phyloP scores from a whole-genome alignment of 768 basidiomycete species.

The Amanita molliuscula region DNA sequence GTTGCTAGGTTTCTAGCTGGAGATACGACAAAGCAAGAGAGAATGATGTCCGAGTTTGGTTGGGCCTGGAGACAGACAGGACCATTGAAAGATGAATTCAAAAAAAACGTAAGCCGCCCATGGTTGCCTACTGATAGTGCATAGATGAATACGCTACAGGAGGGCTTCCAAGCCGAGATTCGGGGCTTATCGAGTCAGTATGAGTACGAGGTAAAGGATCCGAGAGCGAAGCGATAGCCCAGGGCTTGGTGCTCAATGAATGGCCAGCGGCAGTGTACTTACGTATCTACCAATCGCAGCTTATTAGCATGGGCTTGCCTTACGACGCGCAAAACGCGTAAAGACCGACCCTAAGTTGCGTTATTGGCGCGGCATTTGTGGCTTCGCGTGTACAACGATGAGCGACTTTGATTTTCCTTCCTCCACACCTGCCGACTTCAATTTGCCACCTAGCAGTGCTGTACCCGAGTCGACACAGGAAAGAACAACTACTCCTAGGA shows the following conservation, averaged over 20 bases:
- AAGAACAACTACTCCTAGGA: conserved; percentile 18
- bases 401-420: conserved; percentile 6
- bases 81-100: conserved; percentile 29
- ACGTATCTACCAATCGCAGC: not conserved
- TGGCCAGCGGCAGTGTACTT: not conserved
- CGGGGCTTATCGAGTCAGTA: conserved; percentile 14
- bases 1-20: conserved; percentile 35
- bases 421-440: conserved; percentile 1
- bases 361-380: not conserved
- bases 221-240: conserved; percentile 2
- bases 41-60: conserved; percentile 33
- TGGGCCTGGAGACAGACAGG: conserved; percentile 44
- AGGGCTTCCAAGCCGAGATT: conserved; percentile 14
- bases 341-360: conserved; percentile 3
- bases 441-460: conserved; percentile 5
- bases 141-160: conserved; percentile 5
- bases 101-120: conserved; percentile 26
- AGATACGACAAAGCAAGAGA: conserved; percentile 27
- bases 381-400: not conserved
- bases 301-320: not conserved
- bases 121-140: not conserved
- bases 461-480: conserved; percentile 4
- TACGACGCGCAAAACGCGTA: not conserved
- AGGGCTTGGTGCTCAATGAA: not conserved
- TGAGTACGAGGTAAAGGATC: conserved; percentile 7